phyloP scores from a whole-genome alignment of 163 green algal species.

The Chloromonas sp. region DNA sequence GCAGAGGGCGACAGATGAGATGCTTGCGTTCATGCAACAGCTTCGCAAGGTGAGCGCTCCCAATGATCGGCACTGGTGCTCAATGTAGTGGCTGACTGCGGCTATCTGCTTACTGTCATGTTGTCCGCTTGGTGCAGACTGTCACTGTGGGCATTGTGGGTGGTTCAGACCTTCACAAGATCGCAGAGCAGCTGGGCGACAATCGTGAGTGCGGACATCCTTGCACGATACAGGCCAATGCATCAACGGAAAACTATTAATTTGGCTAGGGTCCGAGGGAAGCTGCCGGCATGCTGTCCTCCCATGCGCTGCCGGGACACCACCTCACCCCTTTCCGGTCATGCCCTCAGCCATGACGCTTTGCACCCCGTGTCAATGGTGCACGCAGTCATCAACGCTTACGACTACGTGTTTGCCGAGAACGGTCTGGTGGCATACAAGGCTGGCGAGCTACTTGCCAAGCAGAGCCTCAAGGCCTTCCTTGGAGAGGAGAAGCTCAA shows the following conservation, averaged over 20 bases:
- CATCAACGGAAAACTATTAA: too few species aligned
- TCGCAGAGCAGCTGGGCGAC: constrained; percentile 91
- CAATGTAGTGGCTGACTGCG: not conserved
- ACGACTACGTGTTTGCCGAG: constrained; percentile 96
- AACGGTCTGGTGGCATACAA: constrained; percentile 97
- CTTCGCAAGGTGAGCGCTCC: constrained; percentile 67
- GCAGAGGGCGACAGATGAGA: constrained; percentile 66
- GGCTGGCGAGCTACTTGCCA: constrained; percentile 67
- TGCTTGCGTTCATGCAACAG: constrained; percentile 80
- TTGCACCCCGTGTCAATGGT: not conserved
- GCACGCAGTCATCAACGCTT: constrained; percentile 52
- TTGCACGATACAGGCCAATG: not conserved
- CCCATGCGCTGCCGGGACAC: too few species aligned
- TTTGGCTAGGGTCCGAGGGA: too few species aligned
- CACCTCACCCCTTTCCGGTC: too few species aligned
- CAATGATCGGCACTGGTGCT: not conserved
- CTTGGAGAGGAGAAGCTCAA: constrained; percentile 94
- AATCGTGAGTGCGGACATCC: constrained; percentile 48
- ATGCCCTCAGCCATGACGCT: too few species aligned
- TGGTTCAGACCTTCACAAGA: constrained; percentile 94
- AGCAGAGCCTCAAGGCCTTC: constrained; percentile 68
- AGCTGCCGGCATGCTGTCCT: too few species aligned
- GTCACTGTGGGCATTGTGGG: constrained; percentile 95
- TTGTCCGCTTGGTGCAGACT: constrained; percentile 31
- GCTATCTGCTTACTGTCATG: not conserved